Evolutionary conservation across 495 filamentous ascomycete species (phyloP).

Genomic region (Astrothelium subdiscretum): DNA sequence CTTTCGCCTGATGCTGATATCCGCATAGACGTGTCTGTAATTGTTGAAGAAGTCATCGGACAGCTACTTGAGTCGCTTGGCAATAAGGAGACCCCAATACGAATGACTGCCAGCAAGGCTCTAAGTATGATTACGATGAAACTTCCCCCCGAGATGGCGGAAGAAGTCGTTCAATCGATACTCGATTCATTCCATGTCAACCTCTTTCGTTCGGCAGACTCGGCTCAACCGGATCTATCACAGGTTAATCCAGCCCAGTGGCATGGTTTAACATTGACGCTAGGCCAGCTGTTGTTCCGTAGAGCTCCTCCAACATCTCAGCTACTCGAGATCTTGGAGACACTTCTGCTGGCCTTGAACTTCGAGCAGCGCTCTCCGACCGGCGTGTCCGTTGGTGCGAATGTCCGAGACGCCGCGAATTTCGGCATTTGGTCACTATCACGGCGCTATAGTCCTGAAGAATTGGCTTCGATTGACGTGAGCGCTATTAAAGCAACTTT

Average conservation of each 20-base stretch:
- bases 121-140: conserved; percentile 74
- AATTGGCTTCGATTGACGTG: conserved; percentile 52
- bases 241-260: conserved; percentile 57
- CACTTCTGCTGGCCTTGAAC: conserved; percentile 58
- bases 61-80: conserved; percentile 53
- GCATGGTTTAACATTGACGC: conserved; percentile 82
- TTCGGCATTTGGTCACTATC: conserved; percentile 93
- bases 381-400: conserved; percentile 73
- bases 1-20: background rate
- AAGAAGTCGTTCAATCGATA: conserved; percentile 76
- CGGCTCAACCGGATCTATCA: conserved; percentile 81
- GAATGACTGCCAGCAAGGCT: conserved; percentile 84
- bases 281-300: conserved; percentile 75
- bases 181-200: conserved; percentile 64
- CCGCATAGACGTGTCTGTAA: background rate
- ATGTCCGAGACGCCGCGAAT: conserved; percentile 91
- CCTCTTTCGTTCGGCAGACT: conserved; percentile 61
- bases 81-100: conserved; percentile 80
- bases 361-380: conserved; percentile 79
- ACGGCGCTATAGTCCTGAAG: conserved; percentile 69
- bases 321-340: conserved; percentile 56
- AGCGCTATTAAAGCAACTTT: conserved; percentile 3
- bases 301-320: conserved; percentile 55
- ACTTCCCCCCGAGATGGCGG: conserved; percentile 65
- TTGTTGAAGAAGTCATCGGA: conserved; percentile 64